A percentile compares a stretch with the other conserved stretches of the same genome.
Conservation (phyloP, 176 grass and related monocot species). For the Carex littledalei region DNA sequence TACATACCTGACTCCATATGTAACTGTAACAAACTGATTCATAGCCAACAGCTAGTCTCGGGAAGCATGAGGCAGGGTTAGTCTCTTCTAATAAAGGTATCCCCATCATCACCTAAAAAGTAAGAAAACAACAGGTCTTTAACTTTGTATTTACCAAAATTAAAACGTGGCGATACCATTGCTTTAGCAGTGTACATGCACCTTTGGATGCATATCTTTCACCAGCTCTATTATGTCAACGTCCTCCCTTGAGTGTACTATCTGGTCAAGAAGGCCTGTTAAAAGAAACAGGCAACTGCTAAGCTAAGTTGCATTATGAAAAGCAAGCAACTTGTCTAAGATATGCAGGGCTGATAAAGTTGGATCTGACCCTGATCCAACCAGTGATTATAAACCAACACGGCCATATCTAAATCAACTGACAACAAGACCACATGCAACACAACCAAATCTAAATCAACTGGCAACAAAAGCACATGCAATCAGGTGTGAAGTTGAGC, state of each 20-base stretch:
- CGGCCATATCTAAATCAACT: neutral
- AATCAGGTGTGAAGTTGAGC: neutral
- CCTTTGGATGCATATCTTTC: constrained; percentile 91
- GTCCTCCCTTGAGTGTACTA: constrained; percentile 81
- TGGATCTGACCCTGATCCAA: neutral
- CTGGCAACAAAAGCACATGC: neutral
- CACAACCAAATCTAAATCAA: neutral
- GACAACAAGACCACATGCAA: neutral
- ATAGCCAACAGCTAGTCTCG: constrained; percentile 73
- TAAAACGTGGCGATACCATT: neutral
- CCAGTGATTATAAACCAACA: neutral
- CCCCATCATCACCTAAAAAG: constrained; percentile 70
- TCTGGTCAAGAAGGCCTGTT: constrained; percentile 85
- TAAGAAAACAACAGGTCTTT: neutral
- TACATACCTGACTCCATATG: constrained; percentile 85
- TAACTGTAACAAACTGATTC: constrained; percentile 92
- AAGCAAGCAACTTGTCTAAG: neutral
- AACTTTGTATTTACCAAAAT: constrained; percentile 10
- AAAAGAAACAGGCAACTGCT: constrained; percentile 25
- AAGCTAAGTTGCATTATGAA: constrained; percentile 1
- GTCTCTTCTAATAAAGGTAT: constrained; percentile 91
- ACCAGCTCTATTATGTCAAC: constrained; percentile 61
- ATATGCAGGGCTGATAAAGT: neutral
- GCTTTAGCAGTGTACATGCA: too few relatives aligned
- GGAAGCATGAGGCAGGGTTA: constrained; percentile 79